These are phyloP conservation scores for Cyberlindnera veronae DNA, from an alignment of 805 yeast species.

Conservation along the genomic window DNA sequence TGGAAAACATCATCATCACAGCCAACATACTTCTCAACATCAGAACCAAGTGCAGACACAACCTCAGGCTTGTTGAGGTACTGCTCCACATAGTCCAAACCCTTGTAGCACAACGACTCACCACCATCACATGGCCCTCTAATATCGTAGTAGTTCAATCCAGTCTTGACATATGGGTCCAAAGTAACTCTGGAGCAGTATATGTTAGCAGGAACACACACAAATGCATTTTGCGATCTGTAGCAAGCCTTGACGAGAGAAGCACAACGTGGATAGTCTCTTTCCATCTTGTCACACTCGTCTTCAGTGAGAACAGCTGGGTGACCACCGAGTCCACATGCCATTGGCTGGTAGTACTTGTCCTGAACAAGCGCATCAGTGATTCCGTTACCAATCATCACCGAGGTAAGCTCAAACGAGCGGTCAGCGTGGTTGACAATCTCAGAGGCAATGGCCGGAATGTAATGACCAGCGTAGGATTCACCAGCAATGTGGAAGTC, in stretches of 20 bases:
- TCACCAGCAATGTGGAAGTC: constrained; percentile 82
- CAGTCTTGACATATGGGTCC: constrained; percentile 71
- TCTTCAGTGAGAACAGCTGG: constrained; percentile 68
- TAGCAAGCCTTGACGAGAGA: constrained; percentile 64
- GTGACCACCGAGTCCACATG: constrained; percentile 87
- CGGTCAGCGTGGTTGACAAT: constrained; percentile 44
- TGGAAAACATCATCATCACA: constrained; percentile 67
- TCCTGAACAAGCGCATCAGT: constrained; percentile 82
- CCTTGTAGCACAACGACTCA: constrained; percentile 69
- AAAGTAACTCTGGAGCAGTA: constrained; percentile 72
- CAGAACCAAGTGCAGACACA: constrained; percentile 77
- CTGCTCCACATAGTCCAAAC: constrained; percentile 62
- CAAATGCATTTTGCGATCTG: constrained; percentile 54
- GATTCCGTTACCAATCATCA: constrained; percentile 89
- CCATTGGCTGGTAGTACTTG: constrained; percentile 85
- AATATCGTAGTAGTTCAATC: constrained; percentile 84
- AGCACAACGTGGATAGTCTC: constrained; percentile 61
- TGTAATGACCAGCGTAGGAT: constrained; percentile 81
- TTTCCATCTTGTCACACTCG: constrained; percentile 63
- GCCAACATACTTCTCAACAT: constrained; percentile 64
- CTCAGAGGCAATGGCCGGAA: constrained; percentile 64
- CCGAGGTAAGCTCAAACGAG: constrained; percentile 66
- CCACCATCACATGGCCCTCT: constrained; percentile 73
- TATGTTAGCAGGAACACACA: constrained; percentile 80
- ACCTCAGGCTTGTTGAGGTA: constrained; percentile 74